Evolutionary conservation across 2,329 filamentous ascomycete species (phyloP), one percentile per base, ranked within the genome.

Genomic region (Talaromyces amestolkiae): DNA sequence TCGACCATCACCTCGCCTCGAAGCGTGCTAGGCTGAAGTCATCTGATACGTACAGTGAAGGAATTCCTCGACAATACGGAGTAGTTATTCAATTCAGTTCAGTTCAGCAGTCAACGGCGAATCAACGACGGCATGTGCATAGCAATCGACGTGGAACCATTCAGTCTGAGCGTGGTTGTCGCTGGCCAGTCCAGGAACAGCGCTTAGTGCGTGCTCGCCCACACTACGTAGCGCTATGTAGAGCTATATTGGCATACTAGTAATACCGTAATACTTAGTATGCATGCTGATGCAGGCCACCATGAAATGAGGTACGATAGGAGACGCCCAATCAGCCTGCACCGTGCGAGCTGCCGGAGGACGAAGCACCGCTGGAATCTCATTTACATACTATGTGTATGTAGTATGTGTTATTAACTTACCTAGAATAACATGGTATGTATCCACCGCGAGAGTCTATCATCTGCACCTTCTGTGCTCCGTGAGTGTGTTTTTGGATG

Each of bases 231-330:
- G 22, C 37, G 51, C 33, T 24, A 39, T 56, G 15, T 35, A 37
- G 3, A 11, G 35, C 35, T 37, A 37, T 31, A 31, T 31, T 31
- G 27, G 27, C 27, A 7, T 31, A 1, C 35, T 13, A 37, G 35
- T 37, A 54, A 13, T 31, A 31, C 27, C 1, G 27, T 31, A 31
- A 31, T 24, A 22, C 8, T 22, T 22, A 24, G 19, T 24, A 11
- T 53, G 49, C 49, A 53, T 53, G 24, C 24, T 31, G 49, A 35
- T 56, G 53, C 53, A 56, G 53, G 37, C 31, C n/a, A 37, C n/a
- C 22, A 22, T 56, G 51, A 56, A 56, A 56, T 37, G 19, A 56
- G 53, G 53, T 56, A 56, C 53, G 10, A 56, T 56, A 56, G 53
- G 53, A 56, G 53, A 56, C 53, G 53, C n/a, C 53, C 53, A 56